phyloP scores from a whole-genome alignment of 1,284 basidiomycete species.

The Trichosporon ovoides region DNA sequence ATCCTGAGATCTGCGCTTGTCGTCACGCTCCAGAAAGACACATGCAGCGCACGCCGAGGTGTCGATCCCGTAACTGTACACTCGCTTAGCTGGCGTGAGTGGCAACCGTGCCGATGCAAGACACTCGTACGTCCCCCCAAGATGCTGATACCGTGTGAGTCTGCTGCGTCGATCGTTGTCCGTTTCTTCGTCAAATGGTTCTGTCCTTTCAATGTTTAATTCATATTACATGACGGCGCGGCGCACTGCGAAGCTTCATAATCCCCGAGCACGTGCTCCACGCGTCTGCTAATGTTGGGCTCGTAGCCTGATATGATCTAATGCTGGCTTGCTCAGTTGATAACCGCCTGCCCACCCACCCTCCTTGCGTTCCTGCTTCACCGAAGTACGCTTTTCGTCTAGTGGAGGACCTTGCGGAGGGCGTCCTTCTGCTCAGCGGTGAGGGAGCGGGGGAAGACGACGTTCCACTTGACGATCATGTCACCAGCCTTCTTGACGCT shows the following conservation, averaged over 20 bases:
- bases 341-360: neutral
- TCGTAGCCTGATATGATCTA: neutral
- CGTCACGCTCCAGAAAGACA: too few relatives aligned
- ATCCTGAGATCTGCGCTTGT: too few relatives aligned
- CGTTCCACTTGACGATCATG: constrained; percentile 73
- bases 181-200: neutral
- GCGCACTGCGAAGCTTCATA: constrained; percentile 1
- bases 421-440: constrained; percentile 71
- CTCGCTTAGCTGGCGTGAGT: too few relatives aligned
- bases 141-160: too few relatives aligned
- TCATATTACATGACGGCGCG: constrained; percentile 4
- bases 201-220: constrained; percentile 1
- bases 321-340: neutral
- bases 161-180: too few relatives aligned
- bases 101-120: too few relatives aligned
- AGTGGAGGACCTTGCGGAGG: constrained; percentile 60
- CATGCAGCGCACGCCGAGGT: too few relatives aligned
- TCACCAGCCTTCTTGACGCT: constrained; percentile 70
- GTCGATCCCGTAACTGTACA: too few relatives aligned
- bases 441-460: constrained; percentile 73
- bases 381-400: neutral
- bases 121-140: too few relatives aligned
- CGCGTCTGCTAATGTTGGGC: neutral
- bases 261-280: neutral
- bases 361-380: neutral